Base-by-base conservation (phyloP, 2,329 filamentous ascomycete species). In the Alternaria novae-zelandiae region DNA sequence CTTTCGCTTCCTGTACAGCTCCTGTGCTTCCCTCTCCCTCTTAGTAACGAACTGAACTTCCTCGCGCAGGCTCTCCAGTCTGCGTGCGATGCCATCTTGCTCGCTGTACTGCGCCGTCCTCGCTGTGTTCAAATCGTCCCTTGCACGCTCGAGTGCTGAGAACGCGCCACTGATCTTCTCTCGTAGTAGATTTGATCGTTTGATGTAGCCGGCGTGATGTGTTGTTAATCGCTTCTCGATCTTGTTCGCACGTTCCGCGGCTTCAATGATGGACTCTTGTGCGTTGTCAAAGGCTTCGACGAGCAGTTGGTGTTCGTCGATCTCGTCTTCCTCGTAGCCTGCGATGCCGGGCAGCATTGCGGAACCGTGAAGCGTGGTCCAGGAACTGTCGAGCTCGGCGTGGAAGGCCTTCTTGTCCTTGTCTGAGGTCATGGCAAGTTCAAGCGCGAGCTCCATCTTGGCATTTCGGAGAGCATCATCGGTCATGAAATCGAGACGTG, bases 221-320 rank as follows among this genome's bases (percentile, higher is more conserved):
- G 97, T 85, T 0, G 86, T 85, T n/a, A 99, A 87, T 81, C 96
- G 97, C 87, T 97, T 97, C 81, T 98, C 94, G 1, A 97, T 84
- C 80, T 95, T 96, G 76, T 93, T 93, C 57, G 92, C 92, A 61
- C 90, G 87, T 71, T 95, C 90, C 3, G 94, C 96, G 0, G 89
- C 89, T 3, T 86, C 83, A 70, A 92, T 86, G 66, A 97, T 91
- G 8, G 87, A 85, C 50, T 92, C 87, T 80, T 96, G 91, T 2
- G 94, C 87, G 49, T 86, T 86, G 66, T 96, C 89, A 68, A 97
- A 96, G 3, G 92, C 89, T 70, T 88, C 83, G 30, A 86, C 86
- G 83, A 95, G 88, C 26, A 88, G 86, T 69, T 86, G 85, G 50
- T 84, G 81, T 69, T 92, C 89, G 58, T 92, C 89, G 55, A 93